Evolutionary conservation across 495 filamentous ascomycete species (phyloP), one percentile per base, ranked within the genome.

Genomic region (Thermothielavioides terrestris): DNA sequence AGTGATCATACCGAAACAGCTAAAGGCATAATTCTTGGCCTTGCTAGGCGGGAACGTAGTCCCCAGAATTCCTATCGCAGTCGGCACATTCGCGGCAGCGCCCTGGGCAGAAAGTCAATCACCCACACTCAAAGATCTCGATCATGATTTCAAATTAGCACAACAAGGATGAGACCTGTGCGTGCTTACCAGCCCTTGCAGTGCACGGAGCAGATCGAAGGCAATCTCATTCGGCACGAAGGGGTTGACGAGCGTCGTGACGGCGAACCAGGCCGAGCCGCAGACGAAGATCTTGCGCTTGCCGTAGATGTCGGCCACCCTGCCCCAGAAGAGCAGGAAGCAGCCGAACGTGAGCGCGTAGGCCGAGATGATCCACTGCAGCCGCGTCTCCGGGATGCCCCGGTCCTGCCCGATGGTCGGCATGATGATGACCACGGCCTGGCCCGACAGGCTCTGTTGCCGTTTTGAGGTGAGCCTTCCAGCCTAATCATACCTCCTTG

Each of bases 321-420:
- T 78, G 31, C 85, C 86, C 69, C 84, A 88, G 44, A 86, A 74
- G 11, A 90, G 69, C 26, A 89, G 66, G 56, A 89, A 84, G 26
- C 83, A 79, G 34, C 84, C 86, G 40, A 82, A 81, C 3, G 79
- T 77, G 34, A 89, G 72, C 9, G 73, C 60, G 49, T 82, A 83
- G 0, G 79, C 74, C 0, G 80, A 82, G 7, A 84, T 66, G 27
- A 83, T 71, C 78, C 79, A 83, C 69, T 84, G 80, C 22, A 79
- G 67, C 7, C 79, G 66, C 22, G 67, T 68, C 7, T 73, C 69
- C 1, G 80, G 79, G 34, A 84, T 79, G 44, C 57, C 42, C 10
- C 83, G 65, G 18, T 75, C 73, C 14, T 64, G 38, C 30, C 74
- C 77, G 27, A 83, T 81, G 6, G 70, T 74, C 2, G 80, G 80